A percentile compares a stretch with the other conserved stretches of the same genome.
Conservation (phyloP, 2,329 filamentous ascomycete species). For the Aspergillus pseudoterreus region DNA sequence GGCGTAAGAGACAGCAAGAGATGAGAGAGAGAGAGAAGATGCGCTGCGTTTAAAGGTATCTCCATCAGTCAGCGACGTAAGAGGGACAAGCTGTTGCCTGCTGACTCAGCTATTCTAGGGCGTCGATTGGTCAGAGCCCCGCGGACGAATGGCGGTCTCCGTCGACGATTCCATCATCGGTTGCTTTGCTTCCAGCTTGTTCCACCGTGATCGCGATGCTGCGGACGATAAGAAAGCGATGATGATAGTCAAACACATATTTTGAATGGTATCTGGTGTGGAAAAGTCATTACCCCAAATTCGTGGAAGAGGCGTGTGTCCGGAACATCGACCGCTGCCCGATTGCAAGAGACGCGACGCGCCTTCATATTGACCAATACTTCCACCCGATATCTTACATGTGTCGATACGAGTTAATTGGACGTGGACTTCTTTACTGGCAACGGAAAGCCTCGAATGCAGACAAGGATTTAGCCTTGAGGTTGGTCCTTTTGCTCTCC, state of each 20-base stretch:
- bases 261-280: no score
- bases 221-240: no score
- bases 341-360: slow-evolving; percentile 1
- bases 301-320: not conserved
- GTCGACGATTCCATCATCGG: not conserved
- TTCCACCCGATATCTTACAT: slow-evolving; percentile 26
- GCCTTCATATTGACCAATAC: not conserved
- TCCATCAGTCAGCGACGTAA: slow-evolving; percentile 16
- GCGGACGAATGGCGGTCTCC: slow-evolving; percentile 4
- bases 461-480: slow-evolving; percentile 22
- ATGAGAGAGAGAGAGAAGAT: slow-evolving; percentile 5
- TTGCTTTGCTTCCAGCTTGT: not conserved
- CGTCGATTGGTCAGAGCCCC: slow-evolving; percentile 17
- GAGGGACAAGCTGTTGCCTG: slow-evolving; percentile 13
- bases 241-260: no score
- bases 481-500: slow-evolving; percentile 16
- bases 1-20: slow-evolving; percentile 9
- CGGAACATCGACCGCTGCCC: not conserved
- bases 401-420: slow-evolving; percentile 47
- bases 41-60: slow-evolving; percentile 1
- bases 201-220: slow-evolving; percentile 5
- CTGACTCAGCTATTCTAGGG: slow-evolving; percentile 8
- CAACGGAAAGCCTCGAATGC: slow-evolving; percentile 28
- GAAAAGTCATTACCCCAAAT: not conserved
- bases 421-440: slow-evolving; percentile 41